phyloP scores from a whole-genome alignment of 768 basidiomycete genomes.

The Serendipita sp. region DNA sequence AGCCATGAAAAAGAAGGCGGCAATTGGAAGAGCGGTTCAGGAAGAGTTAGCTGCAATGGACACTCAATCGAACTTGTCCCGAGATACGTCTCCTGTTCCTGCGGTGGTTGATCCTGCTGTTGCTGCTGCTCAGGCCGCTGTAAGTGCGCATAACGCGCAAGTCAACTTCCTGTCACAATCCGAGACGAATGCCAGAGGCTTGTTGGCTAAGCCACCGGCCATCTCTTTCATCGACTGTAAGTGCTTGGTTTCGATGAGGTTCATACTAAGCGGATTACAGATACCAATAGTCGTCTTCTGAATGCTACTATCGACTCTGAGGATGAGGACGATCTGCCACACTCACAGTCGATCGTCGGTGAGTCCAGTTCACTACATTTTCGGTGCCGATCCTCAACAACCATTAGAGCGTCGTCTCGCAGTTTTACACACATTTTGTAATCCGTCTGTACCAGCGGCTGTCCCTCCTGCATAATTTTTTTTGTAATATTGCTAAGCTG shows the following conservation, averaged over 20 bases:
- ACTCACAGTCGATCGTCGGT: not conserved
- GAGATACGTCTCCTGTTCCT: not conserved
- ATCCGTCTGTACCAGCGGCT: not conserved
- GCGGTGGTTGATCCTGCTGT: not conserved
- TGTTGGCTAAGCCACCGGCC: not conserved
- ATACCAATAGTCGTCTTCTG: not conserved
- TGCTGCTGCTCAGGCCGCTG: not conserved
- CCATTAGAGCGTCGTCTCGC: not conserved
- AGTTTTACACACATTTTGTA: not conserved
- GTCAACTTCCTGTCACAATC: not conserved
- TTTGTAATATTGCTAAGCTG: not conserved
- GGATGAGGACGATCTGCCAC: not conserved
- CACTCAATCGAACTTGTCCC: not conserved
- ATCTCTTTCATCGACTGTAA: not conserved
- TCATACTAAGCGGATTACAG: not conserved
- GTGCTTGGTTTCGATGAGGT: not conserved
- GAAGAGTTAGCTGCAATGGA: slow-evolving; percentile 4
- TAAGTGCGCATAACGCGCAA: not conserved
- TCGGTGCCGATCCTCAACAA: not conserved
- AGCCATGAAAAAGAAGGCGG: slow-evolving; percentile 1
- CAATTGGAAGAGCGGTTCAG: slow-evolving; percentile 3
- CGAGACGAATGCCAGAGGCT: not conserved
- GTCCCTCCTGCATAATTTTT: not conserved
- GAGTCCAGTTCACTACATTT: not conserved
- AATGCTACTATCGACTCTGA: not conserved